Conservation (phyloP, 805 yeast genomes). For the Wickerhamomyces ciferrii region DNA sequence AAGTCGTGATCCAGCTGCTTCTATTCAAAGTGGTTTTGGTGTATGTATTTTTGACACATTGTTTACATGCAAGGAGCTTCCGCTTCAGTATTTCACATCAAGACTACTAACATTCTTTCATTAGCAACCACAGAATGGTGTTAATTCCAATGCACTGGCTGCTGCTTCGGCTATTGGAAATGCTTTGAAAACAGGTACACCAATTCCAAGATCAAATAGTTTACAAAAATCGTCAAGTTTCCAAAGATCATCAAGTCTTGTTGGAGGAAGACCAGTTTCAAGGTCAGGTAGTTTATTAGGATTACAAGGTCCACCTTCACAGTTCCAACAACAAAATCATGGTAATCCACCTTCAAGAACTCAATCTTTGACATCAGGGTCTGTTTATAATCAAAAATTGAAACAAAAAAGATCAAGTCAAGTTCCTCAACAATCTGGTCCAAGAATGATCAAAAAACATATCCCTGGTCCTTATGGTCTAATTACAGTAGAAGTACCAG, state of each 20-base stretch:
- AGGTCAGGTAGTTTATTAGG: constrained; percentile 20
- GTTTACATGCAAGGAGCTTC: not conserved
- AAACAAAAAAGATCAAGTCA: not conserved
- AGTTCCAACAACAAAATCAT: constrained; percentile 10
- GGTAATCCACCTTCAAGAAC: constrained; percentile 13
- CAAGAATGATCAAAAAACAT: constrained; percentile 58
- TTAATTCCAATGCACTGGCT: constrained; percentile 51
- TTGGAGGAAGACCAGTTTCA: constrained; percentile 1
- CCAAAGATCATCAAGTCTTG: constrained; percentile 9
- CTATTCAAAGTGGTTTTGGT: not conserved
- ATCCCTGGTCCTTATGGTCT: constrained; percentile 73
- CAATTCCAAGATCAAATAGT: constrained; percentile 24
- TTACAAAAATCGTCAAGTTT: constrained; percentile 18
- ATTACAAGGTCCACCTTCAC: constrained; percentile 13
- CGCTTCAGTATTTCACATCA: constrained; percentile 13
- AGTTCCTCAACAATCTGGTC: constrained; percentile 6
- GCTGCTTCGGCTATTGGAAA: constrained; percentile 56
- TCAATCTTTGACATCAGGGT: constrained; percentile 10
- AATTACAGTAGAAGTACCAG: constrained; percentile 65
- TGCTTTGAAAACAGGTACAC: constrained; percentile 32
- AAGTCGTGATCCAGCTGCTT: constrained; percentile 4
- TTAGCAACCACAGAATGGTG: constrained; percentile 18
- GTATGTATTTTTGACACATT: not conserved
- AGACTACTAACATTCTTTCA: constrained; percentile 8
- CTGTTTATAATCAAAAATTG: constrained; percentile 1